These are phyloP conservation scores for Trichosporon faecale DNA, from an alignment of 1,284 basidiomycete genomes.

Conservation along the genomic window DNA sequence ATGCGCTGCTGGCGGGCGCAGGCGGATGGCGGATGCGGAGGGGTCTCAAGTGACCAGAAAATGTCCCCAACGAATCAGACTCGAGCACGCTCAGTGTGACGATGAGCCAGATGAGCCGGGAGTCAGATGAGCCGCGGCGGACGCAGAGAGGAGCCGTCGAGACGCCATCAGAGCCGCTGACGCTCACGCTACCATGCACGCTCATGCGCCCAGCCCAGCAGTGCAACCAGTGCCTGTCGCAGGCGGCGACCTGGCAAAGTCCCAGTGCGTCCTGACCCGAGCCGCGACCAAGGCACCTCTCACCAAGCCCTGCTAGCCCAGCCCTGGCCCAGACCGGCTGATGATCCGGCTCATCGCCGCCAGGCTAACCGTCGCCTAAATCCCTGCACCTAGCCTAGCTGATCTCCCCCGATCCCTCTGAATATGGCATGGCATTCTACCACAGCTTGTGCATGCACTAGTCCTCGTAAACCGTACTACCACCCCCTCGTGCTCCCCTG, in stretches of 20 bases:
- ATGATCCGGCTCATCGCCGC: background rate
- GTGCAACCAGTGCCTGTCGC: background rate
- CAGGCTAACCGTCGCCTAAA: background rate
- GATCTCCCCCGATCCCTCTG: no score
- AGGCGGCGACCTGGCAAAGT: background rate
- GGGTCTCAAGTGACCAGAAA: background rate
- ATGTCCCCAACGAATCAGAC: background rate
- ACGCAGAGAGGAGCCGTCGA: background rate
- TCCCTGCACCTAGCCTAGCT: background rate
- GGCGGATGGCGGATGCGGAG: background rate
- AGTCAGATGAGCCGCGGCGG: background rate
- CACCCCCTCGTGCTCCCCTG: no score
- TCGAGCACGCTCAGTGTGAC: background rate
- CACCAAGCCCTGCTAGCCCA: no score
- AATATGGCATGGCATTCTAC: no score
- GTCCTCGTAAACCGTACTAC: no score
- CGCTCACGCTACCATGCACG: background rate
- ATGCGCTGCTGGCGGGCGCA: background rate
- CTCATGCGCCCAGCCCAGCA: background rate
- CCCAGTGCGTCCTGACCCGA: background rate
- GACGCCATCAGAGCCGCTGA: background rate
- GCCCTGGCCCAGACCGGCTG: background rate
- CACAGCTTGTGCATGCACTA: no score
- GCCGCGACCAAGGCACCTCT: background rate
- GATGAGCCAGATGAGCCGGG: background rate